Evolutionary conservation across 192 early-diverging fungal species (phyloP).

Genomic region (Funneliformis mosseae): DNA sequence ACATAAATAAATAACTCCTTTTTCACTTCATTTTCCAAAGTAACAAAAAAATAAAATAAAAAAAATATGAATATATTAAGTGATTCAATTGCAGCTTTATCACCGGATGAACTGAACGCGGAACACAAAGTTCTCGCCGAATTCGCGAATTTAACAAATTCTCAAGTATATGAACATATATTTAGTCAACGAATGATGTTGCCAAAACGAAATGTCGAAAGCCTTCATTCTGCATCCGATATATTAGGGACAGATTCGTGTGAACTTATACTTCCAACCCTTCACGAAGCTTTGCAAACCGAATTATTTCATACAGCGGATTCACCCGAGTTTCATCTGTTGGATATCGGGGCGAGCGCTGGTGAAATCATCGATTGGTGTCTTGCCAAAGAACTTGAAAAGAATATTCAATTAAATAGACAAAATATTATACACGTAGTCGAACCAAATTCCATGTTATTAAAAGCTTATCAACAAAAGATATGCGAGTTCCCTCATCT

Average conservation of each 20-base stretch:
- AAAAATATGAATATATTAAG: background rate
- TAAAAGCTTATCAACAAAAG: slow-evolving; percentile 21
- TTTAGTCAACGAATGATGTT: background rate
- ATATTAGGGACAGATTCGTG: background rate
- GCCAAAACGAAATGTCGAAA: background rate
- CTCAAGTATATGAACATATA: background rate
- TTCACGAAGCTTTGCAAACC: background rate
- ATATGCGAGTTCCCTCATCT: slow-evolving; percentile 1
- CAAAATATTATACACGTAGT: slow-evolving; percentile 9
- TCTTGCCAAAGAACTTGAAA: slow-evolving; percentile 1
- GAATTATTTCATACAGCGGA: background rate
- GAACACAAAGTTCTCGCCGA: background rate
- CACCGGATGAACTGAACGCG: background rate
- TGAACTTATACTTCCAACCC: slow-evolving; percentile 2
- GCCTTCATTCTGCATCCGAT: background rate
- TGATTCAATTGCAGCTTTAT: background rate
- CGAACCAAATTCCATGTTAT: background rate
- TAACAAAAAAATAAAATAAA: background rate
- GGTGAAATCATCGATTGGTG: slow-evolving; percentile 16
- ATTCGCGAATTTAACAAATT: slow-evolving; percentile 8
- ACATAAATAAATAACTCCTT: no score
- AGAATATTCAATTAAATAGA: background rate
- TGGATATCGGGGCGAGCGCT: background rate
- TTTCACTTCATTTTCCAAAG: no score
- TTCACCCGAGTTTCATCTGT: slow-evolving; percentile 9